Conservation (phyloP, 1,284 basidiomycete genomes). For the Nidula niveotomentosa region DNA sequence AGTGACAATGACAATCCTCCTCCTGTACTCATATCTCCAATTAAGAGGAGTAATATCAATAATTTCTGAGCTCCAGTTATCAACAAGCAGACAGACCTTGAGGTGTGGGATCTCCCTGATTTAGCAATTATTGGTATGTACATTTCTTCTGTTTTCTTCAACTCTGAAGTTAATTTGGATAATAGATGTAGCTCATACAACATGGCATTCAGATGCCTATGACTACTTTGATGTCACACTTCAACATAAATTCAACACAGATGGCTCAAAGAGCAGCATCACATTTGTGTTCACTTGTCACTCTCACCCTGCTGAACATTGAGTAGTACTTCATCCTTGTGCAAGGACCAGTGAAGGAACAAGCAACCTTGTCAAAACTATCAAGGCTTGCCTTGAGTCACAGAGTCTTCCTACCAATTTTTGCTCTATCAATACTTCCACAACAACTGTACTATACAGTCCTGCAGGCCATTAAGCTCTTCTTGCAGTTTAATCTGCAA, state of each 20-base stretch:
- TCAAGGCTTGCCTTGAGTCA: not conserved
- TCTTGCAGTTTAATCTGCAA: constrained; percentile 6
- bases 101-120: constrained; percentile 3
- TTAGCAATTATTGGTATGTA: constrained; percentile 1
- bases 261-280: not conserved
- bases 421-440: not conserved
- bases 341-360: not conserved
- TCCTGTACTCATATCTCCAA: not conserved
- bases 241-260: not conserved
- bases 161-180: not conserved
- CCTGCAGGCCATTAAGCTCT: not conserved
- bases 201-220: not conserved
- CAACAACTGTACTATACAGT: not conserved
- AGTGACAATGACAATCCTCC: too few species aligned
- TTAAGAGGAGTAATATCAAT: not conserved
- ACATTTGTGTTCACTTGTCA: not conserved
- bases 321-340: not conserved
- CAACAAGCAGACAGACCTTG: not conserved
- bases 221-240: not conserved
- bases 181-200: not conserved
- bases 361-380: not conserved
- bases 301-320: not conserved
- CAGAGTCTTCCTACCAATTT: not conserved
- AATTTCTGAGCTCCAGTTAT: not conserved
- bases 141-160: not conserved